These are phyloP conservation scores for Kodamaea suecica DNA, from an alignment of 1,139 yeast genomes.

Conservation along the genomic window DNA sequence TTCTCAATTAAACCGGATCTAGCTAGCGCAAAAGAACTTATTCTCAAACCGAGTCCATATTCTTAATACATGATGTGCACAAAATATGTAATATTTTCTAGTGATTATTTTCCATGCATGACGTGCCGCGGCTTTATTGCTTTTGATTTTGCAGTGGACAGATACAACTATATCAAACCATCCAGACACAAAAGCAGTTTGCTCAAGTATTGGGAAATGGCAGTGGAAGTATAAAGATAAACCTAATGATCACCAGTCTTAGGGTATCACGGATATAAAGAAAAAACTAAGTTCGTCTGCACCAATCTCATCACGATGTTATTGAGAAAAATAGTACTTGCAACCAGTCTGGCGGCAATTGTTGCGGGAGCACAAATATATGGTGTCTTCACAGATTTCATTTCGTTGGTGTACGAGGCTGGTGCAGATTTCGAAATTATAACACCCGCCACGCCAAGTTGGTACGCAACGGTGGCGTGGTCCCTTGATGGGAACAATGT, in stretches of 20 bases:
- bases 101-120: neutral
- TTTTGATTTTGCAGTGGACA: too few species aligned
- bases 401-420: constrained; percentile 12
- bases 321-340: constrained; percentile 7
- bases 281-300: too few species aligned
- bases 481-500: constrained; percentile 16
- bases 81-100: too few species aligned
- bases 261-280: too few species aligned
- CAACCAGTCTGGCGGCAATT: constrained; percentile 11
- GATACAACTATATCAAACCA: too few species aligned
- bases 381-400: constrained; percentile 20
- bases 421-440: constrained; percentile 8
- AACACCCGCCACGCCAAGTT: constrained; percentile 18
- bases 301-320: too few species aligned
- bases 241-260: neutral
- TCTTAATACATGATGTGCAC: too few species aligned
- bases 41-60: too few species aligned
- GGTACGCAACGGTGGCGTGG: constrained; percentile 28
- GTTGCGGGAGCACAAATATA: constrained; percentile 11
- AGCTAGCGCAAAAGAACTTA: too few species aligned
- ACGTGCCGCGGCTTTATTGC: too few species aligned
- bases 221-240: neutral
- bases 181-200: neutral
- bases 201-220: neutral
- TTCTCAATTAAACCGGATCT: too few species aligned